phyloP scores from a whole-genome alignment of 2,329 filamentous ascomycete genomes.

The Volutella citrinella region DNA sequence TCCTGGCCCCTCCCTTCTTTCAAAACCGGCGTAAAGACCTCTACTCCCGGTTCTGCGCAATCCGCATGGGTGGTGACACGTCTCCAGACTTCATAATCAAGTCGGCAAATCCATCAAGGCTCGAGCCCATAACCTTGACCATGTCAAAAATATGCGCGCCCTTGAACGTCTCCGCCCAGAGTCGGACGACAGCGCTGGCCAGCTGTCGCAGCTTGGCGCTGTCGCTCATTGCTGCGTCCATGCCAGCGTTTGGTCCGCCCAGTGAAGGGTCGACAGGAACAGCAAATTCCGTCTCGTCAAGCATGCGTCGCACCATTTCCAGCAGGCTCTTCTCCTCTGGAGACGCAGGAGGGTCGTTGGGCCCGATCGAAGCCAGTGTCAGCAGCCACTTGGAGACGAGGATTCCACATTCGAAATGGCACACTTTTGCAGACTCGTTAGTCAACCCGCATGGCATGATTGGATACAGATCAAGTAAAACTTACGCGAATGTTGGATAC shows the following conservation, averaged over 20 bases:
- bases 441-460: slow-evolving; percentile 4
- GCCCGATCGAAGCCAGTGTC: slow-evolving; percentile 50
- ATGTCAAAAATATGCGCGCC: slow-evolving; percentile 60
- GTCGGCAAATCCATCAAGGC: slow-evolving; percentile 56
- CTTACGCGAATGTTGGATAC: slow-evolving; percentile 60
- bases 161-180: slow-evolving; percentile 62
- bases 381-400: slow-evolving; percentile 60
- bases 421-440: slow-evolving; percentile 37
- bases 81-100: slow-evolving; percentile 54
- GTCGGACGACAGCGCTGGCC: slow-evolving; percentile 54
- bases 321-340: slow-evolving; percentile 53
- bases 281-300: slow-evolving; percentile 62
- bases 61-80: slow-evolving; percentile 32
- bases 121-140: slow-evolving; percentile 55
- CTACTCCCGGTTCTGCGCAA: no score
- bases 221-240: slow-evolving; percentile 45
- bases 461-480: slow-evolving; percentile 10
- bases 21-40: no score
- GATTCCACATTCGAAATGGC: slow-evolving; percentile 60
- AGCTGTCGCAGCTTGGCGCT: slow-evolving; percentile 52
- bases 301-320: slow-evolving; percentile 54
- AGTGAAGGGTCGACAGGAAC: slow-evolving; percentile 58
- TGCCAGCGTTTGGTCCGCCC: slow-evolving; percentile 34
- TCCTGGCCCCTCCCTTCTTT: no score
- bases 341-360: slow-evolving; percentile 47